Conservation (phyloP, 192 early-diverging fungal species). For the Backusella macrospora region DNA sequence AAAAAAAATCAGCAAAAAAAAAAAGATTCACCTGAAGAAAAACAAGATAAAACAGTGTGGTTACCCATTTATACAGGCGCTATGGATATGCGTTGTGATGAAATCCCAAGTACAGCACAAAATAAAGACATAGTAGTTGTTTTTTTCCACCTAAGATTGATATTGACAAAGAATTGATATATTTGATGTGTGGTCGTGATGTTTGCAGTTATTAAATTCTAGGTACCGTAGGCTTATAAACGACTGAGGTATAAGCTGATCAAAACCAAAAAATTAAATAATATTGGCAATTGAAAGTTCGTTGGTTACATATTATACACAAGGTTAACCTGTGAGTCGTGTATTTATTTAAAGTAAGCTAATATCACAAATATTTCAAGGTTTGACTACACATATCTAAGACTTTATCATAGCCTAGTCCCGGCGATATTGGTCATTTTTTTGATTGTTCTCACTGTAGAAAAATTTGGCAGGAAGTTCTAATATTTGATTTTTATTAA, state of each 20-base stretch:
- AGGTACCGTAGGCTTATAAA: not conserved
- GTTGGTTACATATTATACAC: not conserved
- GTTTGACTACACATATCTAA: not conserved
- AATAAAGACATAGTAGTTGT: too few species aligned
- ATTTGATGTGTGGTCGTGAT: not conserved
- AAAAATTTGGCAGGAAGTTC: too few species aligned
- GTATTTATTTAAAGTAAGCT: not conserved
- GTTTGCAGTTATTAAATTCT: not conserved
- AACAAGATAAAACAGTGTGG: too few species aligned
- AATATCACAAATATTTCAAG: not conserved
- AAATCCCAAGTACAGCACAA: too few species aligned
- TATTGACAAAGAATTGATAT: not conserved
- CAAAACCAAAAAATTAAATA: not conserved
- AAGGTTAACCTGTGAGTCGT: not conserved
- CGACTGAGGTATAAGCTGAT: not conserved
- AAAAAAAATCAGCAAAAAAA: too few species aligned
- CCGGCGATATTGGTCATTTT: not conserved
- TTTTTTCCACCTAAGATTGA: not conserved
- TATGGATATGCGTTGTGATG: too few species aligned
- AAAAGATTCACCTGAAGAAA: too few species aligned
- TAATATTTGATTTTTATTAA: too few species aligned
- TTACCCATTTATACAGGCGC: too few species aligned
- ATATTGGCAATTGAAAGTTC: not conserved
- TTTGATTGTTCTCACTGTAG: too few species aligned
- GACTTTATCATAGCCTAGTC: not conserved